Evolutionary conservation across 2,329 filamentous ascomycete species (phyloP).

Genomic region (Alternaria rosae): DNA sequence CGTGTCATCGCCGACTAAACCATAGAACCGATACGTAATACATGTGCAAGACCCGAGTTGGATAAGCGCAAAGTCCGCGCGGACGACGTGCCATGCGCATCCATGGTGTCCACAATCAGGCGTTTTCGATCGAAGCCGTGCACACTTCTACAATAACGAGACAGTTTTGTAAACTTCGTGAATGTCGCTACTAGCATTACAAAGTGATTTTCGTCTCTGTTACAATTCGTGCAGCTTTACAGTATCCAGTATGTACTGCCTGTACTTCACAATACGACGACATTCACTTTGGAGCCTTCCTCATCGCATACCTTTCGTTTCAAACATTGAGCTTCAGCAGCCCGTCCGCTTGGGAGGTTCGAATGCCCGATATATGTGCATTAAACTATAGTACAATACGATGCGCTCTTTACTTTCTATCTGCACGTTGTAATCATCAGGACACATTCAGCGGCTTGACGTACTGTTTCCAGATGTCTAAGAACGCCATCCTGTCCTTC

Average conservation of each 20-base stretch:
- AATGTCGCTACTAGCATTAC: neutral
- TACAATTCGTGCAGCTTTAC: neutral
- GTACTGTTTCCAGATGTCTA: constrained; percentile 37
- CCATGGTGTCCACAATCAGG: neutral
- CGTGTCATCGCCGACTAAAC: neutral
- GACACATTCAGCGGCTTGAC: constrained; percentile 26
- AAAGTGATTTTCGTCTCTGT: neutral
- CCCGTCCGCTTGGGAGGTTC: neutral
- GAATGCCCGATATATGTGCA: neutral
- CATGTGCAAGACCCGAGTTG: neutral
- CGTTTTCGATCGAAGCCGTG: neutral
- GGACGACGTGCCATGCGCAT: neutral
- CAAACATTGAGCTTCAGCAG: neutral
- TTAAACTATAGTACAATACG: neutral
- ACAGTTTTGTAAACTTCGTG: neutral
- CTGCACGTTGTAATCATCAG: neutral
- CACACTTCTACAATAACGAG: neutral
- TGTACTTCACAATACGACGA: neutral
- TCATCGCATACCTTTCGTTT: neutral
- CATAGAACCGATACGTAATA: neutral
- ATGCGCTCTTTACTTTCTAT: neutral
- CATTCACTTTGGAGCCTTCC: neutral
- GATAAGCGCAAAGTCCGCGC: neutral
- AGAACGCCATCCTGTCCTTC: constrained; percentile 35
- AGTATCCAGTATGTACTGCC: neutral